Evolutionary conservation across 139 green algal species (phyloP), one percentile per base, ranked within the genome.

Genomic region (Picochlorum sp.): DNA sequence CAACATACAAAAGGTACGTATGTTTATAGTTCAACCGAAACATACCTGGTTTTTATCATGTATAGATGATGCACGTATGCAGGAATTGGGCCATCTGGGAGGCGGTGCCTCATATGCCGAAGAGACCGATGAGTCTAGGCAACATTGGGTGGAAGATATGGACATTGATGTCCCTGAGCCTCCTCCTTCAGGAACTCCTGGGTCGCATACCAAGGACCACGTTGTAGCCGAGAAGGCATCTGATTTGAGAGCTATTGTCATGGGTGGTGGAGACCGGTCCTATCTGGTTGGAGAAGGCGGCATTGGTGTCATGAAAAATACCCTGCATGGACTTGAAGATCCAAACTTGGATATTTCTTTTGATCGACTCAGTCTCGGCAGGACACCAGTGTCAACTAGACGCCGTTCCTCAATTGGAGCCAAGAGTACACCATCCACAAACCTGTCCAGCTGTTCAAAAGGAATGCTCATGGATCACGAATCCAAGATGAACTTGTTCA

Each of bases 231-330:
- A 75, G 49, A 69, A 71, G 20, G 13, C n/a, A 16, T 38, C 21
- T 38, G 56, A 65, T 26, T 56, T 84, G 37, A 54, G 70, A 57
- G 73, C 62, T 49, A 68, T 90, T 24, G 49, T 80, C 13, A 69
- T 90, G 60, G 84, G 83, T 18, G 82, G 69, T 30, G 77, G 71
- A n/a, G 75, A 85, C 15, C 86, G 85, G 71, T 90, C 68, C 24
- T 97, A 88, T 75, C 62, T 93, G 6, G 57, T 91, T 65, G 77
- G 84, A 23, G 85, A 85, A 46, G 45, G 64, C 32, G 57, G 79
- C 37, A 88, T 97, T 60, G 87, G 92, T 45, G 91, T 97, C 23
- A 84, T 96, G 62, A 62, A 73, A n/a, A 97, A 97, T 69, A 68
- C 85, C 61, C 61, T 80, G 23, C 77, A 81, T 8, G 90, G 89